phyloP scores from a whole-genome alignment of 1,284 basidiomycete genomes.

The Cryptococcus floricola region DNA sequence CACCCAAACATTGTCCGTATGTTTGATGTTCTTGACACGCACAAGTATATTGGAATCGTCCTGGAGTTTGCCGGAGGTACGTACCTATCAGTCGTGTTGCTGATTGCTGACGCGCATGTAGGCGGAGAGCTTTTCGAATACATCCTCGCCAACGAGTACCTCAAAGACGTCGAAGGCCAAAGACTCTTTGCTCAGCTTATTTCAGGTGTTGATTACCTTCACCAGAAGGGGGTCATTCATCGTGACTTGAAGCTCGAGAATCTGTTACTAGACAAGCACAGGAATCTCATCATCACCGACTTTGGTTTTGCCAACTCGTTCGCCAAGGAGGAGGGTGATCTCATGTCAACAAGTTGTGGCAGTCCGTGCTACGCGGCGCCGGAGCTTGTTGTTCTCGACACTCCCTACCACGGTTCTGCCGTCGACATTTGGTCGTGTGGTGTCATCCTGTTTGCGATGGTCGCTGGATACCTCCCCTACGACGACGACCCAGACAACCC shows the following conservation, averaged over 20 bases:
- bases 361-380: conserved; percentile 98
- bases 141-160: conserved; percentile 95
- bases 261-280: conserved; percentile 89
- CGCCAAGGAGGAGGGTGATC: conserved; percentile 81
- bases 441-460: conserved; percentile 98
- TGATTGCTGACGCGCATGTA: conserved; percentile 18
- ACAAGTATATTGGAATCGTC: conserved; percentile 99
- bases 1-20: conserved; percentile 98
- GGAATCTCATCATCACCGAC: conserved; percentile 99
- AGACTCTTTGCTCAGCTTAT: conserved; percentile 97
- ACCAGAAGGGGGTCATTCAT: conserved; percentile 98
- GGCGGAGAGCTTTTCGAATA: conserved; percentile 99
- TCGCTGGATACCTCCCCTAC: conserved; percentile 98
- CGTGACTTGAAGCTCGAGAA: conserved; percentile 99
- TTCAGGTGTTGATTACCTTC: conserved; percentile 97
- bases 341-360: conserved; percentile 98
- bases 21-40: conserved; percentile 98
- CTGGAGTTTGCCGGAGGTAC: conserved; percentile 87
- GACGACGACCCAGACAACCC: conserved; percentile 99
- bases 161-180: conserved; percentile 91
- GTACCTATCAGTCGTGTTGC: conserved; percentile 14
- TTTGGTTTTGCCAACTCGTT: conserved; percentile 99
- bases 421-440: conserved; percentile 99
- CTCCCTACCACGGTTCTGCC: conserved; percentile 94
- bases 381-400: conserved; percentile 97